phyloP scores from a whole-genome alignment of 768 basidiomycete genomes.

The Mycena epipterygia region DNA sequence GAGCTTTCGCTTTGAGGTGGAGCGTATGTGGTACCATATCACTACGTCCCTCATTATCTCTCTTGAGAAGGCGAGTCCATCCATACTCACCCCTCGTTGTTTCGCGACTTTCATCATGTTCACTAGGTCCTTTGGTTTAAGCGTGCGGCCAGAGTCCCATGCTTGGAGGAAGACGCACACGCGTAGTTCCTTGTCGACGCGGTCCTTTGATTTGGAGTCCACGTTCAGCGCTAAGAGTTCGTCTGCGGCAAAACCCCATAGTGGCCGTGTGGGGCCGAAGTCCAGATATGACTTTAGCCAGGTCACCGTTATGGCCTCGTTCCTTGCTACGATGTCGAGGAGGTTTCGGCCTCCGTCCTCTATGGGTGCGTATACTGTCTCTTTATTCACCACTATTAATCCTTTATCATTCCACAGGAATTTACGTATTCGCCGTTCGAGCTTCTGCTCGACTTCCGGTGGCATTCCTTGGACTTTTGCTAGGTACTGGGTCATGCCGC shows the following conservation, averaged over 20 bases:
- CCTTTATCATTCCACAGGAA: slow-evolving; percentile 27
- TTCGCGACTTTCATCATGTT: not conserved
- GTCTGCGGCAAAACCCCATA: not conserved
- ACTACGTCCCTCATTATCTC: not conserved
- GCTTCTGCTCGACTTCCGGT: not conserved
- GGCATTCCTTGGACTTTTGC: slow-evolving; percentile 41
- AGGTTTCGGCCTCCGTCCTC: slow-evolving; percentile 21
- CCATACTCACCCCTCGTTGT: not conserved
- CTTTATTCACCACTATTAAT: not conserved
- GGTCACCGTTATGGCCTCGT: slow-evolving; percentile 28
- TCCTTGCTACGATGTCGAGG: no score
- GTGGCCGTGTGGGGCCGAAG: not conserved
- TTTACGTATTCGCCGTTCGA: not conserved
- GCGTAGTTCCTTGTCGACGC: not conserved
- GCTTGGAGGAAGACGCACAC: not conserved
- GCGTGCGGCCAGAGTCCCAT: not conserved
- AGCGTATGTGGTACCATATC: no score
- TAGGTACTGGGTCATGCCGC: slow-evolving; percentile 31
- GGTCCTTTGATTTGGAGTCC: not conserved
- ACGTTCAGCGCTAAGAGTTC: not conserved
- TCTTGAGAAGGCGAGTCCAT: not conserved
- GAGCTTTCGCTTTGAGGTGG: no score
- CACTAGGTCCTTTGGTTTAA: not conserved
- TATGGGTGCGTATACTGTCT: not conserved
- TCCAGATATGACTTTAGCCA: slow-evolving; percentile 13